phyloP scores from a whole-genome alignment of 2,329 filamentous ascomycete genomes.

The Penicillium sp. region DNA sequence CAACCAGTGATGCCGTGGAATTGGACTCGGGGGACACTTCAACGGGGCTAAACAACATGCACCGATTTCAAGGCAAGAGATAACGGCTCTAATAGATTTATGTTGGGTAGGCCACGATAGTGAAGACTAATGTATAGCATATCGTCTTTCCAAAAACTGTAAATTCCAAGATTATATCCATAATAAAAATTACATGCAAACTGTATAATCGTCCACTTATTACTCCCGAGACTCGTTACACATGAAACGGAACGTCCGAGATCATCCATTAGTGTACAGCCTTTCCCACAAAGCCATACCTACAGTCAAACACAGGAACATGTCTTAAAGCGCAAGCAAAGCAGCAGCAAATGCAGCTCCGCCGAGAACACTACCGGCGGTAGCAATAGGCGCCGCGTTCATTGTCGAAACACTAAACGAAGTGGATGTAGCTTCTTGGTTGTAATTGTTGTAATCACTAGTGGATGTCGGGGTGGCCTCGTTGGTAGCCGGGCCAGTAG shows the following conservation, averaged over 20 bases:
- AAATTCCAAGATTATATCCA: neutral
- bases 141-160: no score
- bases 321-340: neutral
- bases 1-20: no score
- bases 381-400: neutral
- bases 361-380: neutral
- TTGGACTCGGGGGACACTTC: no score
- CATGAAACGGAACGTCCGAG: neutral
- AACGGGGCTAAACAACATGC: no score
- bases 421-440: neutral
- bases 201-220: neutral
- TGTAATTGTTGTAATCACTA: neutral
- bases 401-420: neutral
- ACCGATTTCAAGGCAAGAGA: no score
- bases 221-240: neutral
- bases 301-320: neutral
- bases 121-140: no score
- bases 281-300: neutral
- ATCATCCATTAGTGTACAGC: neutral
- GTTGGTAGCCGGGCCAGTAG: neutral
- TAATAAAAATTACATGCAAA: neutral
- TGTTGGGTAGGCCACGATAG: no score
- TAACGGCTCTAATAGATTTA: no score
- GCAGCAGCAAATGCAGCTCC: slow-evolving; percentile 1
- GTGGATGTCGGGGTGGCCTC: neutral